Conservation (phyloP, 2,329 filamentous ascomycete genomes). For the Acrodontium crateriforme region DNA sequence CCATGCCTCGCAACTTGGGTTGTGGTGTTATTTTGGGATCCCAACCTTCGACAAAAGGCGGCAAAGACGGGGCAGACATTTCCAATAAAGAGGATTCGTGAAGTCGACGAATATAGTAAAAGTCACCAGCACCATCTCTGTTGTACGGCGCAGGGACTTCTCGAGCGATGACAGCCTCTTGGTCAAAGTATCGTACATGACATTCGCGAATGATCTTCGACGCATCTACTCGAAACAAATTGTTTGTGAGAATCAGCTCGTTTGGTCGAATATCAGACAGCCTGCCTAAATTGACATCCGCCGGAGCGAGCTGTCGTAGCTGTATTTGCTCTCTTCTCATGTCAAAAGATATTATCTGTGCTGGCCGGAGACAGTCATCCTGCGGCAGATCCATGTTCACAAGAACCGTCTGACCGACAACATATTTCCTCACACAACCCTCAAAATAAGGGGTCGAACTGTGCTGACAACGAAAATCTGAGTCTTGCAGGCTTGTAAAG, state of each 20-base stretch:
- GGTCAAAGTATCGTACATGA: conserved; percentile 40
- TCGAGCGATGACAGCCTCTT: conserved; percentile 14
- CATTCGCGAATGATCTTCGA: conserved; percentile 42
- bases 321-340: conserved; percentile 17
- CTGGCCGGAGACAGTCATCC: conserved; percentile 41
- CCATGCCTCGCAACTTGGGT: conserved; percentile 36
- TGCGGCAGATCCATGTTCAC: conserved; percentile 16
- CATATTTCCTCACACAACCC: conserved; percentile 21
- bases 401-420: conserved; percentile 48
- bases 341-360: conserved; percentile 39
- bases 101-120: conserved; percentile 41
- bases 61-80: conserved; percentile 7
- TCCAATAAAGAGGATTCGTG: background rate
- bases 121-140: conserved; percentile 49
- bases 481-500: conserved; percentile 44
- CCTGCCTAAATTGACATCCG: background rate
- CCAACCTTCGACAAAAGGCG: conserved; percentile 40
- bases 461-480: conserved; percentile 40
- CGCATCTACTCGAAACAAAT: conserved; percentile 25
- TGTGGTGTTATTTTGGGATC: conserved; percentile 26
- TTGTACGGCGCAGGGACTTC: conserved; percentile 50
- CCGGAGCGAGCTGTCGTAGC: conserved; percentile 7
- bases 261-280: conserved; percentile 36
- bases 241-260: conserved; percentile 43
- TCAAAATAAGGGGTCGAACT: conserved; percentile 5